A percentile compares a stretch with the other conserved stretches of the same genome.
phyloP scores from a whole-genome alignment of 306 rosid genomes.

The Calophaca sinica region DNA sequence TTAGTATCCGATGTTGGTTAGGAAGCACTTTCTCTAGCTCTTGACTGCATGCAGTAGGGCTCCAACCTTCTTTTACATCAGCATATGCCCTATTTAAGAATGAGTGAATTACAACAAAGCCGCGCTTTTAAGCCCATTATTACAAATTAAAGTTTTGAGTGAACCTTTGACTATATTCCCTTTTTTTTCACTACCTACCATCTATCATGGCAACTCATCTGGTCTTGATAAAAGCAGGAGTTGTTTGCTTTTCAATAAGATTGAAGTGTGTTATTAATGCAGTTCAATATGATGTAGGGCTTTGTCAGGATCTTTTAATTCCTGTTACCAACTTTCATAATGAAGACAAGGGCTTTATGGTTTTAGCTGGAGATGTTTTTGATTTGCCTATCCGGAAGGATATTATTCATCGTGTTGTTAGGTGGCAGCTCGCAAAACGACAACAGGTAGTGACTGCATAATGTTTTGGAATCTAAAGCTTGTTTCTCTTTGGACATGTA shows the following conservation, averaged over 20 bases:
- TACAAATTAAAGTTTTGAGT: slow-evolving; percentile 17
- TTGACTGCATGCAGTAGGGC: slow-evolving; percentile 26
- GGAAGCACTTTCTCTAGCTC: slow-evolving; percentile 12
- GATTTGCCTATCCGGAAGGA: slow-evolving; percentile 93
- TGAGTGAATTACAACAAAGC: not conserved
- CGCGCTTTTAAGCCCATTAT: not conserved
- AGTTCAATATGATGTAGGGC: slow-evolving; percentile 62
- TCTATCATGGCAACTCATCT: slow-evolving; percentile 20
- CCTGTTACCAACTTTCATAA: slow-evolving; percentile 86
- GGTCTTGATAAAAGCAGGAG: slow-evolving; percentile 5
- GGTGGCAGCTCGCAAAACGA: slow-evolving; percentile 94
- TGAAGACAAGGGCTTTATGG: slow-evolving; percentile 89
- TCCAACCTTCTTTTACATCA: slow-evolving; percentile 14
- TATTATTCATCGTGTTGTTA: slow-evolving; percentile 84
- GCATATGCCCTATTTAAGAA: slow-evolving; percentile 23
- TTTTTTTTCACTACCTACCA: slow-evolving; percentile 1
- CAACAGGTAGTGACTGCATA: slow-evolving; percentile 68
- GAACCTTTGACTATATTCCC: slow-evolving; percentile 13
- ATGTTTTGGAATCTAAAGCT: slow-evolving; percentile 34
- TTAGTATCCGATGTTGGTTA: slow-evolving; percentile 19
- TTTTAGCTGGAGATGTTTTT: slow-evolving; percentile 93
- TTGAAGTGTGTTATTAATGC: slow-evolving; percentile 35
- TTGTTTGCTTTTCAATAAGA: slow-evolving; percentile 29
- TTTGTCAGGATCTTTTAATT: slow-evolving; percentile 78
- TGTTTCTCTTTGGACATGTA: slow-evolving; percentile 38